Evolutionary conservation across 257 asterid species (phyloP), one percentile per base, ranked within the genome.

Genomic region (Solanum tarijense): DNA sequence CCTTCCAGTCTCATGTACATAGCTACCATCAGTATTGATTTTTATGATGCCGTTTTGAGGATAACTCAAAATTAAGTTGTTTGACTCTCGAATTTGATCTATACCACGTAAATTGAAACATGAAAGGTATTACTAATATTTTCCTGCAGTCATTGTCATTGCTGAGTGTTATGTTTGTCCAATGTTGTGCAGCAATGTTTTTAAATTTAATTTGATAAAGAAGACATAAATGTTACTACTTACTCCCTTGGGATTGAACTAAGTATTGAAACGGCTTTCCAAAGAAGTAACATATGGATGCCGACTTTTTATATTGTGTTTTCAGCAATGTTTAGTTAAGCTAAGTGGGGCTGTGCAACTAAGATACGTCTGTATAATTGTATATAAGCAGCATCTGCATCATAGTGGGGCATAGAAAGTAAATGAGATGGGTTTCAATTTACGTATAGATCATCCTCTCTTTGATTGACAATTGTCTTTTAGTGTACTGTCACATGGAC

Each of bases 191-290:
- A 41, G n/a, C 39, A 2, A 29, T 14, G 85, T 13, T 81, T 43
- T 46, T 1, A 25, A 34, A 55, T 29, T 31, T 52, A 46, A 31
- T 29, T 31, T 69, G 84, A 71, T 38, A 8, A 29, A 6, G 74
- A 58, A 58, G 12, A 18, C n/a, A 18, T 20, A 18, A 55, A 55
- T 55, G 65, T 52, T 52, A 39, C 43, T 39, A 9, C 43, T 41
- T 41, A 52, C 62, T 18, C 62, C 62, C 9, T 52, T 48, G 73
- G 12, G 46, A 79, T 82, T 38, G 10, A 62, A 60, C 27, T 85
- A 74, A 34, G 16, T 65, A 31, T 83, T 72, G 89, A 83, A 83
- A 46, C 68, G 85, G 88, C 84, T 86, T 83, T 62, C 84, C 79
- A 86, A 3, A 66, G 58, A 23, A 21, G 55, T 39, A 62, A 9